Percentiles rank a stretch among this genome's conserved stretches.
Evolutionary conservation across 164 flowering plant species (phyloP).

Genomic region (Chimonanthus praecox): DNA sequence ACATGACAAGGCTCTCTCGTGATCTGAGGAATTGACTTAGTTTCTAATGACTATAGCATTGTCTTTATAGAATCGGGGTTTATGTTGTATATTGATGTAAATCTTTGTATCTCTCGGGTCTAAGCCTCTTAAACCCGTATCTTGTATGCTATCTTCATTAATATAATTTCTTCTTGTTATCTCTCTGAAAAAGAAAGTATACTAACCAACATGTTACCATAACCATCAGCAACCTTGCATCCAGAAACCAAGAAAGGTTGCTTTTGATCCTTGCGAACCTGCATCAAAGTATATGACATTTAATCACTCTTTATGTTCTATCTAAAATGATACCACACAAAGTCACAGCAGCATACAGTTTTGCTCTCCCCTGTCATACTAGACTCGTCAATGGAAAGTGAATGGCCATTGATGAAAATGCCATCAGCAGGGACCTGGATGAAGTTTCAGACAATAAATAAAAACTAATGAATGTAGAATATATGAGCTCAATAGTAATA

Average conservation of each 20-base stretch:
- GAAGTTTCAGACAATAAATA: too few relatives aligned
- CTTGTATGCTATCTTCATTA: slow-evolving; percentile 23
- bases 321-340: background rate
- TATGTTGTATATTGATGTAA: too few relatives aligned
- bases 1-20: too few relatives aligned
- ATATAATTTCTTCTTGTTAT: slow-evolving; percentile 2
- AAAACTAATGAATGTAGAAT: background rate
- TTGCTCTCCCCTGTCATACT: slow-evolving; percentile 43
- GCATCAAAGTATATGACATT: background rate
- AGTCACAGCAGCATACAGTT: slow-evolving; percentile 1
- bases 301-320: background rate
- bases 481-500: background rate
- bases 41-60: too few relatives aligned
- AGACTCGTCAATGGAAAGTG: slow-evolving; percentile 32
- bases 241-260: slow-evolving; percentile 40
- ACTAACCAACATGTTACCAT: slow-evolving; percentile 30
- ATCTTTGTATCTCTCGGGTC: too few relatives aligned
- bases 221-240: slow-evolving; percentile 41
- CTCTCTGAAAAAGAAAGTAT: slow-evolving; percentile 14
- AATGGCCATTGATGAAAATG: slow-evolving; percentile 30
- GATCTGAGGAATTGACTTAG: too few relatives aligned
- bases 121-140: background rate
- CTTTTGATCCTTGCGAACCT: slow-evolving; percentile 8
- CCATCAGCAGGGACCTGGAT: slow-evolving; percentile 42
- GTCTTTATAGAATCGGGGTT: too few relatives aligned